A percentile compares a stretch with the other conserved stretches of the same genome.
These are phyloP conservation scores for Amphibolis antarctica DNA, from an alignment of 106 monocot genomes.

Conservation along the genomic window DNA sequence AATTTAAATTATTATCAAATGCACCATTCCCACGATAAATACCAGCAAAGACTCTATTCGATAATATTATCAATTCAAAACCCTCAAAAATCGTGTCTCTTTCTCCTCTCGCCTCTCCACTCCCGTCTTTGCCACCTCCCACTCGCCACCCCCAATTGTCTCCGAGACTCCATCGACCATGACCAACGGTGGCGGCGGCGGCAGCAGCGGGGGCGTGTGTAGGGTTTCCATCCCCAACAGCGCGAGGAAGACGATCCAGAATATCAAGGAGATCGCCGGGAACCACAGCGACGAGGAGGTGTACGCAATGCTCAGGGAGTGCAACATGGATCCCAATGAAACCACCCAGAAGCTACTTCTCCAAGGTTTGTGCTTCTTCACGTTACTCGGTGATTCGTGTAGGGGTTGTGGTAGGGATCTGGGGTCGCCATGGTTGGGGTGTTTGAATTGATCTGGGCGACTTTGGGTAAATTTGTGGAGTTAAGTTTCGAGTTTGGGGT, in stretches of 20 bases:
- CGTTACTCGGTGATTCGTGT: neutral
- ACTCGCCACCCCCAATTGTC: neutral
- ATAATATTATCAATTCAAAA: neutral
- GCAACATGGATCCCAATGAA: constrained; percentile 85
- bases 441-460: too few species aligned
- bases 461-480: too few species aligned
- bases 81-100: neutral
- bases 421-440: too few species aligned
- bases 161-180: neutral
- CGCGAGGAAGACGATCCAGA: constrained; percentile 36
- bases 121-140: too few species aligned
- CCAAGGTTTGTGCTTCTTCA: constrained; percentile 36
- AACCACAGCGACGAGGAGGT: constrained; percentile 72
- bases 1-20: too few species aligned
- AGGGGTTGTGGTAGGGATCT: neutral
- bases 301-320: constrained; percentile 52
- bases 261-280: constrained; percentile 71
- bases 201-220: constrained; percentile 20
- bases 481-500: too few species aligned
- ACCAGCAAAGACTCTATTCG: too few species aligned
- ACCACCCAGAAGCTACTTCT: constrained; percentile 55
- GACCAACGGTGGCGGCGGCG: constrained; percentile 16
- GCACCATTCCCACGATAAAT: neutral
- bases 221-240: constrained; percentile 4
- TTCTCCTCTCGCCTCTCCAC: neutral